Evolutionary conservation across 1,139 yeast species (phyloP), one percentile per base, ranked within the genome.

Genomic region (Yamadazyma mexicana): DNA sequence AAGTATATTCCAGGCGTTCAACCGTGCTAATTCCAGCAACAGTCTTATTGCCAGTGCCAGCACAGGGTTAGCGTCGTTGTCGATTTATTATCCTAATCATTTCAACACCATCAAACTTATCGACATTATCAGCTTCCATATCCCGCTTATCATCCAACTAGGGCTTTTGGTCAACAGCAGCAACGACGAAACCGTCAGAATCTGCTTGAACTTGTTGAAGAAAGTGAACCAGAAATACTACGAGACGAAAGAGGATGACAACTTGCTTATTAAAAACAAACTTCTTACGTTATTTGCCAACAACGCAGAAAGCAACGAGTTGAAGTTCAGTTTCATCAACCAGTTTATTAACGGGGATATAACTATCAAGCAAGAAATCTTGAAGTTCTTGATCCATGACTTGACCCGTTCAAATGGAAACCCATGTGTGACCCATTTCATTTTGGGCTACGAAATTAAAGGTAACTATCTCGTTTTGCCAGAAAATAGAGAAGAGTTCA

Each of bases 261-360:
- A 38, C 14, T 54, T 79, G 11, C 62, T 77, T 39, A 73, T 71
- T 17, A 76, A 73, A 44, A 81, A 83, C 47, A 76, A 92, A 47
- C 62, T 91, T n/a, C 62, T 91, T 32, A 81, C 88, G 0, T 73
- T 87, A 22, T 73, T 86, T 38, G 83, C 82, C 52, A 82, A 87
- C 12, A 78, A 86, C 24, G 87, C 85, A 50, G 96, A 89, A 50
- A 71, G 81, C 0, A 60, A 65, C 4, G 75, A 89, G 45, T 85
- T 92, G 33, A 79, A 85, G 47, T 79, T 76, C 50, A 81, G 89
- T 0, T 81, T 89, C 45, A 81, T 87, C 35, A 77, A 78, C 37
- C 95, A 87, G 53, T 63, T 91, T 33, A 84, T 79, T 67, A 39
- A 66, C 63, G 55, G 61, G 37, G 52, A 56, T 17, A 59, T 83